Base-by-base conservation (phyloP, 352 stramenopile species). In the Aphanomyces astaci region DNA sequence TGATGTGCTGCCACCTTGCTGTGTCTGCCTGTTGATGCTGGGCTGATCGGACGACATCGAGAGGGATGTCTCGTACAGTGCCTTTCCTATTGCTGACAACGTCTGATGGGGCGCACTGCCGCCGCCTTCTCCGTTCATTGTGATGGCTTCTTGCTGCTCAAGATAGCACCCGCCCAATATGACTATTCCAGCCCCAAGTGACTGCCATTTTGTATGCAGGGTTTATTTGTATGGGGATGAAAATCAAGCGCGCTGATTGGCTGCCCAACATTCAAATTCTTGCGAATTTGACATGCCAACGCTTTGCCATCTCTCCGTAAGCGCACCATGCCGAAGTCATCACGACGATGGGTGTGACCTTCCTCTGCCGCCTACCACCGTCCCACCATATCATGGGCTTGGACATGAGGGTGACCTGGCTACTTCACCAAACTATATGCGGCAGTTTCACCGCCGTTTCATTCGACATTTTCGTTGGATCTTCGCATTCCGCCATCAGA, bases 11-110 rank as follows among this genome's bases (percentile, higher is more conserved):
- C 64, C 4, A 53, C 51, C 24, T 60, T 62, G 31, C 72, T 66
- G 4, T 67, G 68, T 13, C 49, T 25, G 32, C 49, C 46, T 24
- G 46, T 40, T 19, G 68, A 66, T 36, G 64, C 59, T 17, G 60
- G 25, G 10, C 71, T 65, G 4, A 76, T 77, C 4, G 56, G 48
- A 57, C 1, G 72, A 52, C 25, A 65, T 81, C 9, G 85, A 91
- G 63, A 94, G 91, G 22, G 78, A 86, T 33, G 83, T 74, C 70
- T 92, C 78, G 66, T 84, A 78, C 31, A 94, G 77, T 32, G 86
- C 84, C 59, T 86, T 85, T 11, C 84, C 86, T 45, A 94, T 77
- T 59, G 77, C 86, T 64, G 82, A 90, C 31, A 94, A 76, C 65
- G 90, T 87, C 32, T 80, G 51, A 15, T 64, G 46, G 30, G 65